These are phyloP conservation scores for Diaporthe australafricana DNA, from an alignment of 2,329 filamentous ascomycete species.

Conservation along the genomic window DNA sequence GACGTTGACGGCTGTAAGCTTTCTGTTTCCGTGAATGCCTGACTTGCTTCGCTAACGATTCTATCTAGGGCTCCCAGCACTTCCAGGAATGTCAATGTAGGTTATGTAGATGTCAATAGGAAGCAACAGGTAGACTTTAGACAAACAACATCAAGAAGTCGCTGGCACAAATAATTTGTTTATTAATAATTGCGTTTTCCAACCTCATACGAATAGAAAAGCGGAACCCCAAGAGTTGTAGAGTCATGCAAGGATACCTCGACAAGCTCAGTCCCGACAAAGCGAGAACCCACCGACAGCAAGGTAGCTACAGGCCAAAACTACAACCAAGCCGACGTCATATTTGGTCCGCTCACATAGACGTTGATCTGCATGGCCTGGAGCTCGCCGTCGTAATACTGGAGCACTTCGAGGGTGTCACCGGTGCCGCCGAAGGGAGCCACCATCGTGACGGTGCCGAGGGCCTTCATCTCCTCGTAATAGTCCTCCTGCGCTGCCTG, in stretches of 20 bases:
- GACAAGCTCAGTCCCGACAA: too few relatives aligned
- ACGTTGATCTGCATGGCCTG: slow-evolving; percentile 42
- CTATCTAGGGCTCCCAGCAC: neutral
- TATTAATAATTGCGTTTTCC: too few relatives aligned
- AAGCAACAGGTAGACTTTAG: too few relatives aligned
- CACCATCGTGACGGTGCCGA: slow-evolving; percentile 36
- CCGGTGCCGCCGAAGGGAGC: slow-evolving; percentile 38
- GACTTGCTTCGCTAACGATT: neutral
- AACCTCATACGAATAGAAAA: too few relatives aligned
- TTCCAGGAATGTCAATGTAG: neutral
- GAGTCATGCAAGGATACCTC: too few relatives aligned
- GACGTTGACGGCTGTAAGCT: slow-evolving; percentile 47
- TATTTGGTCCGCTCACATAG: slow-evolving; percentile 39
- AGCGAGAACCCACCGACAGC: too few relatives aligned
- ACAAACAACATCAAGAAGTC: too few relatives aligned
- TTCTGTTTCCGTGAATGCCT: too few relatives aligned
- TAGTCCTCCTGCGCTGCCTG: slow-evolving; percentile 40
- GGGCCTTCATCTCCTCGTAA: slow-evolving; percentile 35
- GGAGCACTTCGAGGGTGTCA: slow-evolving; percentile 41
- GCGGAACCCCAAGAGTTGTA: too few relatives aligned
- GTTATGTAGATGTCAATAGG: too few relatives aligned
- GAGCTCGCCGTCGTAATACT: slow-evolving; percentile 40
- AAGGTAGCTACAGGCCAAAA: too few relatives aligned
- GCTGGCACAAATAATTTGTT: too few relatives aligned
- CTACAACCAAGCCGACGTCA: slow-evolving; percentile 37